Evolutionary conservation across 345 rosid genomes (phyloP).

Genomic region (Camelina laxa): DNA sequence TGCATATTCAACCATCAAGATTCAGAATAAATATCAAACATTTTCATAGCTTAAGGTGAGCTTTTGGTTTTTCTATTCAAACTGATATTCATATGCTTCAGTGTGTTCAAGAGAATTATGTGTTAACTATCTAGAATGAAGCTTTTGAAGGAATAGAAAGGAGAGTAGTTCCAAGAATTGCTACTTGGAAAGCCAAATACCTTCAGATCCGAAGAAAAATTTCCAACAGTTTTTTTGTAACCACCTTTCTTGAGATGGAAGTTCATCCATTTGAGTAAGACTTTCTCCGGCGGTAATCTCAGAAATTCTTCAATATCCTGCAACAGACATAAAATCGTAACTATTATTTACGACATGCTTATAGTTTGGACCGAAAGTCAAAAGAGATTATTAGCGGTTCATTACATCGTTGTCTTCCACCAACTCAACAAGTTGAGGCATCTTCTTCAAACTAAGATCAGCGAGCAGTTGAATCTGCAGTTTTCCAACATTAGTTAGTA

Average conservation of each 20-base stretch:
- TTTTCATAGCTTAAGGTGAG: neutral
- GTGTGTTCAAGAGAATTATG: neutral
- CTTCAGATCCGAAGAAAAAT: constrained; percentile 92
- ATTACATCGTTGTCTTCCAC: constrained; percentile 80
- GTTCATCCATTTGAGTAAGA: constrained; percentile 91
- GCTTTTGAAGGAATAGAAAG: neutral
- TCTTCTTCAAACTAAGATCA: constrained; percentile 91
- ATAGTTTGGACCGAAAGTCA: constrained; percentile 19
- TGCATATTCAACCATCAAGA: constrained; percentile 41
- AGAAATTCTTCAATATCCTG: constrained; percentile 93
- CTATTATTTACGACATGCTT: neutral
- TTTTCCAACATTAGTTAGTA: constrained; percentile 27
- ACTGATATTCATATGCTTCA: neutral
- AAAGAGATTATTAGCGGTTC: constrained; percentile 31
- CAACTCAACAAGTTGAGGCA: constrained; percentile 95
- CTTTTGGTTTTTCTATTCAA: constrained; percentile 2
- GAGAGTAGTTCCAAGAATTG: neutral
- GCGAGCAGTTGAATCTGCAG: constrained; percentile 86
- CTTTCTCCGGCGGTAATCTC: constrained; percentile 90
- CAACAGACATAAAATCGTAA: constrained; percentile 1
- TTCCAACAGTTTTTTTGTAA: constrained; percentile 76
- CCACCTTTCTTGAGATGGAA: constrained; percentile 94
- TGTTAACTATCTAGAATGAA: neutral
- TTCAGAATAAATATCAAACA: constrained; percentile 3
- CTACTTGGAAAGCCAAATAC: constrained; percentile 46